Conservation (phyloP, 2,329 filamentous ascomycete species). For the Alternaria angustiovoidea region DNA sequence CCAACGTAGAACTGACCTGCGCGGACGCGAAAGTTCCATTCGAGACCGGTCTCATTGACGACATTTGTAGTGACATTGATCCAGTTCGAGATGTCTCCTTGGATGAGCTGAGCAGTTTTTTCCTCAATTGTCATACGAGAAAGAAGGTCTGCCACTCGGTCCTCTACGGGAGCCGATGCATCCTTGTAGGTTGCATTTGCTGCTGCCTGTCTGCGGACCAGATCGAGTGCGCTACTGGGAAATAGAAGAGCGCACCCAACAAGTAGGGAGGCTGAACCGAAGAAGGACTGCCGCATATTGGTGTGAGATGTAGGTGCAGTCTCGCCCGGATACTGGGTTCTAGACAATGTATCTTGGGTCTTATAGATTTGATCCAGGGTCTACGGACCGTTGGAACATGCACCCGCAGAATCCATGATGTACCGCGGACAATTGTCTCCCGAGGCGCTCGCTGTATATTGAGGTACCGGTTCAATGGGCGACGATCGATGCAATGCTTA, state of each 20-base stretch:
- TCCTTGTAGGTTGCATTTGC: slow-evolving; percentile 66
- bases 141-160: slow-evolving; percentile 71
- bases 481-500: slow-evolving; percentile 10
- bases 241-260: slow-evolving; percentile 22
- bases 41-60: slow-evolving; percentile 73
- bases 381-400: slow-evolving; percentile 7
- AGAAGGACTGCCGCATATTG: slow-evolving; percentile 5
- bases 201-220: slow-evolving; percentile 38
- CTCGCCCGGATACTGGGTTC: slow-evolving; percentile 2
- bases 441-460: slow-evolving; percentile 22
- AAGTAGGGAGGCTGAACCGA: slow-evolving; percentile 20
- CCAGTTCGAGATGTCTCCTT: slow-evolving; percentile 76
- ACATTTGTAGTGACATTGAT: slow-evolving; percentile 71
- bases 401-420: background rate
- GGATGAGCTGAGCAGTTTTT: slow-evolving; percentile 71
- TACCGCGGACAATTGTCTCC: slow-evolving; percentile 25
- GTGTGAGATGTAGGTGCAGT: background rate
- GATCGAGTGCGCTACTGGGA: slow-evolving; percentile 32
- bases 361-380: slow-evolving; percentile 21
- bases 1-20: slow-evolving; percentile 78
- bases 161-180: slow-evolving; percentile 67
- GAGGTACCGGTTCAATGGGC: slow-evolving; percentile 16
- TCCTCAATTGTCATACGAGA: slow-evolving; percentile 78
- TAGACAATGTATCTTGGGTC: slow-evolving; percentile 11
- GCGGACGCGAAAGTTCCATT: slow-evolving; percentile 70